Evolutionary conservation across 2,329 filamentous ascomycete genomes (phyloP), one percentile per base, ranked within the genome.

Genomic region (Ampelomyces quisqualis): DNA sequence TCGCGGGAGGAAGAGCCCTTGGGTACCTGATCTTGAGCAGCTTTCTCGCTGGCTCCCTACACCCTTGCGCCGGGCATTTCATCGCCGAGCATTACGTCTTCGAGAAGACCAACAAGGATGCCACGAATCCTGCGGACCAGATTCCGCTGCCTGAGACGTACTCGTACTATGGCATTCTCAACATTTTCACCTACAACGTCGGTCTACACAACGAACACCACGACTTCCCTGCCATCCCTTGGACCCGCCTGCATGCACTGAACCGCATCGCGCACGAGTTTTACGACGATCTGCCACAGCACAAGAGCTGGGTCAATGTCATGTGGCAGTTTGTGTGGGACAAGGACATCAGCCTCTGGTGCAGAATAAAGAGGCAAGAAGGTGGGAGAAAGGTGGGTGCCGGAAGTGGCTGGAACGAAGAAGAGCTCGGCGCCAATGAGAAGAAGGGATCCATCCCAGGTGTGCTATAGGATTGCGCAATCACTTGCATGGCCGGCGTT

Each of bases 141-240:
- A 62, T 68, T 11, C 70, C 72, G 2, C 78, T 95, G 4, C 90
- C 93, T 2, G 93, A 98, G 76, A 98, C 93, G 1, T 98, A 89
- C 73, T 91, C 86, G 33, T 98, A 98, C 78, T 98, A 98, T 67
- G 93, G 93, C 0, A 81, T 86, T 1, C 79, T 97, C 52, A 98
- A 98, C 73, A 72, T 90, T 59, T 72, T 98, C 34, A 95, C 90
- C 1, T 98, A 97, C 77, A 98, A 98, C 59, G 93, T 98, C 31
- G 93, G 93, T 38, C 75, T 96, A 62, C 93, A 98, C 76, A 98
- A 98, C 67, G 93, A 98, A 76, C 93, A 98, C 71, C 93, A 98
- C 69, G 93, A 98, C 70, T 98, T 98, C 73, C 93, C 93, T 8
- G 93, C 93, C 33, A 81, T 98, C 32, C 91, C 93, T 0, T 98